phyloP scores from a whole-genome alignment of 352 stramenopile species.

The Globisporangium abappressorium region DNA sequence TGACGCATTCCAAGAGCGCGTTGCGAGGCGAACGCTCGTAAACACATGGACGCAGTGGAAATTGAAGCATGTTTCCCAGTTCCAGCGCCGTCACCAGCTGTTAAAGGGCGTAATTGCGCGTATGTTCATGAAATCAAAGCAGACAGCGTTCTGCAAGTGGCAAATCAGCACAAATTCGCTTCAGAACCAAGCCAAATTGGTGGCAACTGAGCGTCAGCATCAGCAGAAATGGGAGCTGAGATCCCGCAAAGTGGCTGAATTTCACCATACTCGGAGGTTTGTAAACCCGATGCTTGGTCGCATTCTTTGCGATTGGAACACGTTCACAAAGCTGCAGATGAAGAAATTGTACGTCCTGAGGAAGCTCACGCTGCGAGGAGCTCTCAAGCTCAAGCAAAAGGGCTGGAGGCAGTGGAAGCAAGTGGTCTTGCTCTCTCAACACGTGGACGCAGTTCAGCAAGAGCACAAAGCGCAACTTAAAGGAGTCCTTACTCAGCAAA shows the following conservation, averaged over 20 bases:
- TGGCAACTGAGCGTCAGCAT: neutral
- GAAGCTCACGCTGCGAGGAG: conserved; percentile 8
- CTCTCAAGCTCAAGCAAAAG: neutral
- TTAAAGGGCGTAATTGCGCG: neutral
- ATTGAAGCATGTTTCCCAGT: conserved; percentile 2
- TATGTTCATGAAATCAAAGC: neutral
- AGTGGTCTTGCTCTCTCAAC: neutral
- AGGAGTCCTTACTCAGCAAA: neutral
- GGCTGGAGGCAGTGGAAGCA: conserved; percentile 17
- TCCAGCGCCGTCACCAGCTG: neutral
- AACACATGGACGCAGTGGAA: conserved; percentile 30
- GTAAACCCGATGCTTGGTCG: neutral
- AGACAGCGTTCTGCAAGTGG: conserved; percentile 12
- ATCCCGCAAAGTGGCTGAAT: neutral
- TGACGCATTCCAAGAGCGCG: conserved; percentile 45
- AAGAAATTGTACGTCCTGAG: neutral
- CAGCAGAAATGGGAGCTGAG: neutral
- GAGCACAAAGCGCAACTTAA: neutral
- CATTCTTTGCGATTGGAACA: conserved; percentile 8
- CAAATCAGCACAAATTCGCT: neutral
- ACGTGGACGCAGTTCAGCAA: neutral
- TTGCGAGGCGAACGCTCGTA: conserved; percentile 14
- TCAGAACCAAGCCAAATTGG: neutral
- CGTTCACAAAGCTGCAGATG: neutral
- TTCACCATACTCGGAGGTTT: neutral